phyloP scores from a whole-genome alignment of 352 stramenopile species.

The Globisporangium paddicum region DNA sequence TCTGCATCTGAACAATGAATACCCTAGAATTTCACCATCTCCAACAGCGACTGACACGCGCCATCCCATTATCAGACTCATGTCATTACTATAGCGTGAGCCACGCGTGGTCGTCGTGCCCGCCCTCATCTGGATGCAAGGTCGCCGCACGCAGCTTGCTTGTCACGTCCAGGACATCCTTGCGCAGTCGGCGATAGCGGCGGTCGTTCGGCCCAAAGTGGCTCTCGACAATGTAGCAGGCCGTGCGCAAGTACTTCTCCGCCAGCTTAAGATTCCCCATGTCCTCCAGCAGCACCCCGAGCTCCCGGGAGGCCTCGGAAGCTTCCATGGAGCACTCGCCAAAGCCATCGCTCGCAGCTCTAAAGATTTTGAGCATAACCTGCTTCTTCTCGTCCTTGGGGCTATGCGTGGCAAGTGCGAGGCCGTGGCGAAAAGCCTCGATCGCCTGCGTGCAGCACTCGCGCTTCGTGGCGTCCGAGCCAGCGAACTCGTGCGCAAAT shows the following conservation, averaged over 20 bases:
- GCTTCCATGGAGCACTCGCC: conserved; percentile 64
- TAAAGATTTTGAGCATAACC: conserved; percentile 40
- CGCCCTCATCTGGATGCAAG: conserved; percentile 15
- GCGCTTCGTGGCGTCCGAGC: conserved; percentile 42
- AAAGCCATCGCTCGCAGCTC: conserved; percentile 40
- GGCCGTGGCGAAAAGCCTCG: conserved; percentile 49
- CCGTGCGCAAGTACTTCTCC: conserved; percentile 26
- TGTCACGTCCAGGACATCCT: conserved; percentile 40
- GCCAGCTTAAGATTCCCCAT: conserved; percentile 38
- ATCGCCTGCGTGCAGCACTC: conserved; percentile 58
- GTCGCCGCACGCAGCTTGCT: conserved; percentile 23
- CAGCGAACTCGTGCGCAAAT: conserved; percentile 50
- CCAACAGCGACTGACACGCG: not conserved
- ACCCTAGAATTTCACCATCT: not conserved
- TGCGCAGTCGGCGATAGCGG: conserved; percentile 32
- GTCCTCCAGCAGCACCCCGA: conserved; percentile 33
- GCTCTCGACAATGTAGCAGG: conserved; percentile 48
- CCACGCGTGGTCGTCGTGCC: conserved; percentile 40
- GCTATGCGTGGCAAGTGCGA: conserved; percentile 17
- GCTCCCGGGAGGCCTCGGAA: conserved; percentile 32
- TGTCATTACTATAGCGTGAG: conserved; percentile 29
- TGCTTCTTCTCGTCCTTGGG: conserved; percentile 31
- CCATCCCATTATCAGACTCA: not conserved
- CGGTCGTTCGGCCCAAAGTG: conserved; percentile 53
- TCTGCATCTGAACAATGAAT: not conserved